Evolutionary conservation across 2,329 filamentous ascomycete species (phyloP), one percentile per base, ranked within the genome.

Genomic region (Alternaria sp.): DNA sequence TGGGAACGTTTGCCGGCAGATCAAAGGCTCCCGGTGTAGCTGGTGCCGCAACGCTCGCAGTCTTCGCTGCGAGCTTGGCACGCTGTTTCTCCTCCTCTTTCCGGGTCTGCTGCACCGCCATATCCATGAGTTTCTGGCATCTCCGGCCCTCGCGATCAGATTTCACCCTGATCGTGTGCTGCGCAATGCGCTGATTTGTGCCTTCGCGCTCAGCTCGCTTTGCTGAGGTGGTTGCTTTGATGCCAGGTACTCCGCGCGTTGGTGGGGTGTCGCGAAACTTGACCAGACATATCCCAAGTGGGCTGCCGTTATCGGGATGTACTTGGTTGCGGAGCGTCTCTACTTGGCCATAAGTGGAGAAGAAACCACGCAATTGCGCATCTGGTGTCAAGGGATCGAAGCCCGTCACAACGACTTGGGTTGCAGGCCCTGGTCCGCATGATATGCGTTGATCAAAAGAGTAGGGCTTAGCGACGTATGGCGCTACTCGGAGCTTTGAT

Each of bases 311-410:
- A 61, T 94, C 91, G 9, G 96, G 96, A 79, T 99, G 94, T 74
- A 96, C 95, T 78, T 96, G 95, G 76, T 97, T 97, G 75, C 93
- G 94, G 72, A 96, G 91, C 75, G 94, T 92, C 47, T 91, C 91
- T 67, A 99, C 94, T 62, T 97, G 93, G 57, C 94, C 94, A 81
- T 92, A 97, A 4, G 87, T 88, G 18, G 90, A 88, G 77, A 97
- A 96, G 58, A 92, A 87, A 49, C 90, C 88, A 18, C 87, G 88
- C 55, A 97, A 87, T 72, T 93, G 92, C 59, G 89, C 87, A 72
- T 97, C 92, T 12, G 93, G 88, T 44, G 92, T 90, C 68, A 98
- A 84, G 7, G 95, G 94, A 79, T 98, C 96, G 78, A 97, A 97
- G n/a, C 94, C 93, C n/a, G 90, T 94, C 20, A 97, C 93, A 5